These are phyloP conservation scores for Neurospora sp. DNA, from an alignment of 495 filamentous ascomycete species.

Conservation along the genomic window DNA sequence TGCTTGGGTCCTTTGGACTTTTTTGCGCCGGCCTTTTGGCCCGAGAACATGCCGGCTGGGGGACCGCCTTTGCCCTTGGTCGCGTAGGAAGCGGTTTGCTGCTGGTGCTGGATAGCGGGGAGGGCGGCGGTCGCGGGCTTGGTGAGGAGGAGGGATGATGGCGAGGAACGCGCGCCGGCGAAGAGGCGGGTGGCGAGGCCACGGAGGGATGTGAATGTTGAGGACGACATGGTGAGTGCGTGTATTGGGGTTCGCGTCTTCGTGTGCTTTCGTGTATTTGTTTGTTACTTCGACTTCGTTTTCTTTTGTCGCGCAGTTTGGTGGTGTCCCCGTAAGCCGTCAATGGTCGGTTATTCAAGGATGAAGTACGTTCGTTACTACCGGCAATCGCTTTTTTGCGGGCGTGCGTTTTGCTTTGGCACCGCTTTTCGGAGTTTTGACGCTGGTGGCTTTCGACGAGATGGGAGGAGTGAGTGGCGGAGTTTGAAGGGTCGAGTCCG, in stretches of 20 bases:
- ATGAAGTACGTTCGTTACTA: too few species aligned
- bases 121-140: conserved; percentile 1
- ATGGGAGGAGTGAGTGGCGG: neutral
- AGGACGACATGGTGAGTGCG: conserved; percentile 16
- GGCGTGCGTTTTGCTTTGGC: neutral
- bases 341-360: neutral
- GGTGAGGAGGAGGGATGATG: neutral
- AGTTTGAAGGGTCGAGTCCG: neutral
- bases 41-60: neutral
- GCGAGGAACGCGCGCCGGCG: conserved; percentile 1
- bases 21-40: conserved; percentile 1
- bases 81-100: neutral
- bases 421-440: neutral
- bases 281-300: neutral
- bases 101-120: neutral
- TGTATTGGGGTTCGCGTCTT: neutral
- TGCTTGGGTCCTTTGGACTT: conserved; percentile 20
- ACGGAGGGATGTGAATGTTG: conserved; percentile 13
- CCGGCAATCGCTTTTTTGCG: neutral
- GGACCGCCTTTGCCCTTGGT: neutral
- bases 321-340: neutral
- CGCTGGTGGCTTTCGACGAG: neutral
- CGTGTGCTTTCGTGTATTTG: neutral
- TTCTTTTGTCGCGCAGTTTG: neutral
- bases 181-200: conserved; percentile 20